A percentile compares a stretch with the other conserved stretches of the same genome.
phyloP scores from a whole-genome alignment of 2,329 filamentous ascomycete species.

The Phoma herbarum region DNA sequence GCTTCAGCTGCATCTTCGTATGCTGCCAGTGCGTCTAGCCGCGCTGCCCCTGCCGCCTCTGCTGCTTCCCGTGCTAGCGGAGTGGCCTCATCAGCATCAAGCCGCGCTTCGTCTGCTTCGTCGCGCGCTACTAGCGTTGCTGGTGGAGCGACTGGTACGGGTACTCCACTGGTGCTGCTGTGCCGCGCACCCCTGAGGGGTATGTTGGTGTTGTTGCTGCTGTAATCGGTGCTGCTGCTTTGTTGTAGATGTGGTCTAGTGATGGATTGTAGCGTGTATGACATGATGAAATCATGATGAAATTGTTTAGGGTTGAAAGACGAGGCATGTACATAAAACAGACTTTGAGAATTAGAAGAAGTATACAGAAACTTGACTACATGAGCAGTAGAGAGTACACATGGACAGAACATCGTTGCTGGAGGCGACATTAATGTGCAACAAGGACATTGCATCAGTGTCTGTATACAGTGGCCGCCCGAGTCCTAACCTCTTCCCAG shows the following conservation, averaged over 20 bases:
- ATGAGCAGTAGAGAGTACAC: too few relatives aligned
- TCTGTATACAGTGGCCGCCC: too few relatives aligned
- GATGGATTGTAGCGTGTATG: background rate
- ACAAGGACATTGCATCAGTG: too few relatives aligned
- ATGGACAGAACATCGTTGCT: too few relatives aligned
- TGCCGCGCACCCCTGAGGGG: slow-evolving; percentile 3
- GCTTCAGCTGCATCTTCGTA: background rate
- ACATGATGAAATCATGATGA: background rate
- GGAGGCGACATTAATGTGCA: too few relatives aligned
- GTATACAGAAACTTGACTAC: too few relatives aligned
- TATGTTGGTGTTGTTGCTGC: slow-evolving; percentile 17
- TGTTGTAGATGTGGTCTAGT: background rate
- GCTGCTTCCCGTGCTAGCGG: background rate
- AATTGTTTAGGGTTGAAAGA: background rate
- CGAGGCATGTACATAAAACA: too few relatives aligned
- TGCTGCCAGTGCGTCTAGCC: background rate
- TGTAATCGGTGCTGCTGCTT: slow-evolving; percentile 22
- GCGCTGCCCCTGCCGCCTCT: background rate
- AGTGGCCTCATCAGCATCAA: background rate
- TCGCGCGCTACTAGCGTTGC: background rate
- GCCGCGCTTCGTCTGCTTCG: background rate
- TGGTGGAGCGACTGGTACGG: slow-evolving; percentile 1
- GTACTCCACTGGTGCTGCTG: slow-evolving; percentile 17
- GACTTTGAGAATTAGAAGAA: too few relatives aligned
- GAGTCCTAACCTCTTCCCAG: too few relatives aligned